Base-by-base conservation (phyloP, 2,329 filamentous ascomycete genomes). In the Albifimbria verrucaria region DNA sequence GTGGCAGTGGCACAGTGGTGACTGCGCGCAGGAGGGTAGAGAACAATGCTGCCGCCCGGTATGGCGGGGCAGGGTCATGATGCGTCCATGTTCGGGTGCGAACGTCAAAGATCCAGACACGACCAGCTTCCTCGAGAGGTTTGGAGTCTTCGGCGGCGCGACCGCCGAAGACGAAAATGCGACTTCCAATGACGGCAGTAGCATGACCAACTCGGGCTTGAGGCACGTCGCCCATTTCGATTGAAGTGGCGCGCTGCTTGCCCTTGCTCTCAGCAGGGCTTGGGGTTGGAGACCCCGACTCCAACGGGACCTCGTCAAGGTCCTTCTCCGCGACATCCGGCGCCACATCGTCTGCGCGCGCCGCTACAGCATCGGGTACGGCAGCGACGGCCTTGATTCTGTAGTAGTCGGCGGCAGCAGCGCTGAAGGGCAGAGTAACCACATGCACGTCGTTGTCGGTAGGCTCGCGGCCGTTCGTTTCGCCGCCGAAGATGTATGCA, bases 101-200 rank as follows among this genome's bases (percentile, higher is more conserved):
- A 1, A 87, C 85, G 65, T 91, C 82, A 62, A 89, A 92, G 25
- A 85, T 76, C 90, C 90, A 95, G 49, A 95, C 77, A 3, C 83
- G 77, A 17, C 91, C 91, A 11, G 76, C 68, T 63, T 96, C 91
- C 50, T 92, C 83, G 11, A 96, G 76, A 1, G 89, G 84, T 2
- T 80, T 74, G 81, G 89, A 86, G 24, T 83, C 83, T 3, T 77
- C 71, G 0, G 88, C 88, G 28, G 87, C 86, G 44, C 89, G 85
- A 10, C 92, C 91, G 47, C 90, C 91, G 69, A 92, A 96, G 42
- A 95, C 58, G 70, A 93, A 93, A 62, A 95, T 85, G 21, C 84
- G 85, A 44, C 80, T 79, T 53, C 85, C 79, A 53, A 94, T 81
- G 1, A 84, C 79, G 12, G 86, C 81, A 0, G 87, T 83, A 28